Percentiles rank a stretch among this genome's conserved stretches.
Evolutionary conservation across 352 stramenopile species (phyloP).

Genomic region (Globisporangium heterothallicum): DNA sequence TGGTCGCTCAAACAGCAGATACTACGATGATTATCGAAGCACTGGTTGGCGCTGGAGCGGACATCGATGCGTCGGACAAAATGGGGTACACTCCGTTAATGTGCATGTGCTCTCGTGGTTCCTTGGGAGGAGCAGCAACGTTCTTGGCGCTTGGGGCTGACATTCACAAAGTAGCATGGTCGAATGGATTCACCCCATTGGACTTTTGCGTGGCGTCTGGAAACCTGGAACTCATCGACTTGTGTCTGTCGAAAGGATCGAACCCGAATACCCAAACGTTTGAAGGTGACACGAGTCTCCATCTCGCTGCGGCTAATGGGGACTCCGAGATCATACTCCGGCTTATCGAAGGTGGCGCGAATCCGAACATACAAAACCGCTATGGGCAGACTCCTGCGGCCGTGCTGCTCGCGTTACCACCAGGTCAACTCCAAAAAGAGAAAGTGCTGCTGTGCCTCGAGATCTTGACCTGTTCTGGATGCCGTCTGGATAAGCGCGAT

Average conservation of each 20-base stretch:
- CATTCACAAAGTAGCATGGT: slow-evolving; percentile 61
- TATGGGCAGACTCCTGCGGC: slow-evolving; percentile 61
- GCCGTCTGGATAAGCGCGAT: slow-evolving; percentile 44
- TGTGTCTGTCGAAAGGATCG: slow-evolving; percentile 62
- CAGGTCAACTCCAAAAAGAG: slow-evolving; percentile 13
- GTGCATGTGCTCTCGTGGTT: slow-evolving; percentile 56
- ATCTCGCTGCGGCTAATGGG: slow-evolving; percentile 44
- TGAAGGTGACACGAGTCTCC: slow-evolving; percentile 67
- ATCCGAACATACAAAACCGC: slow-evolving; percentile 58
- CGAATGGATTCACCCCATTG: slow-evolving; percentile 64
- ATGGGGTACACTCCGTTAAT: slow-evolving; percentile 76
- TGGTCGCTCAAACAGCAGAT: slow-evolving; percentile 45
- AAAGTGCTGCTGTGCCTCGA: slow-evolving; percentile 38
- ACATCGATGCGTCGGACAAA: slow-evolving; percentile 56
- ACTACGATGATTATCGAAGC: slow-evolving; percentile 65
- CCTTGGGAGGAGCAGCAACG: slow-evolving; percentile 62
- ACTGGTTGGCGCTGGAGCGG: slow-evolving; percentile 46
- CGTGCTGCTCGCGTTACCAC: slow-evolving; percentile 39
- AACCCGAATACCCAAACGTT: slow-evolving; percentile 57
- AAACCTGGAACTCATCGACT: slow-evolving; percentile 46
- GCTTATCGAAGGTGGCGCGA: slow-evolving; percentile 48
- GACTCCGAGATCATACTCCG: slow-evolving; percentile 45
- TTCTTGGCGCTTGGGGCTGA: slow-evolving; percentile 69
- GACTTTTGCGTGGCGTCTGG: slow-evolving; percentile 45
- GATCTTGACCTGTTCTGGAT: slow-evolving; percentile 45